phyloP scores from a whole-genome alignment of 306 rosid genomes.

The Boehmeria nivea region DNA sequence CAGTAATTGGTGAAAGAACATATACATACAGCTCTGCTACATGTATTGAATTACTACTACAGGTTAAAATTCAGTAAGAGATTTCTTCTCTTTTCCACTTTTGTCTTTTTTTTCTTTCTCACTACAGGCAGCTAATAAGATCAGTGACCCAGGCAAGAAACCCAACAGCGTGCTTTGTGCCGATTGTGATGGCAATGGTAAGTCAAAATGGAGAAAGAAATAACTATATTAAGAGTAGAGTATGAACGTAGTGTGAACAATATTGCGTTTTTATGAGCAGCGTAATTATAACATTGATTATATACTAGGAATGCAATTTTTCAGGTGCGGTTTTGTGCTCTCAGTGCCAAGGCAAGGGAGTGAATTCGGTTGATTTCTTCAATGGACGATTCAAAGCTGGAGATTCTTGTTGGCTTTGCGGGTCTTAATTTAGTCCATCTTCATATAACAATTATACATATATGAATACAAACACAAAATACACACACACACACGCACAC shows the following conservation, averaged over 20 bases:
- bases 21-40: no score
- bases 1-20: no score
- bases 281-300: background rate
- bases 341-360: slow-evolving; percentile 81
- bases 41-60: no score
- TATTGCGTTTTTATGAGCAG: no score
- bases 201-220: background rate
- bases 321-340: slow-evolving; percentile 62
- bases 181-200: slow-evolving; percentile 86
- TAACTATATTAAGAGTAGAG: background rate
- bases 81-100: background rate
- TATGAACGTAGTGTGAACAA: background rate
- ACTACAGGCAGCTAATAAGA: slow-evolving; percentile 33
- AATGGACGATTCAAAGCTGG: slow-evolving; percentile 82
- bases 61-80: no score
- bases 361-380: slow-evolving; percentile 74
- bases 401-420: slow-evolving; percentile 89
- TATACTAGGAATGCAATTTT: background rate
- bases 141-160: slow-evolving; percentile 38
- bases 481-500: no score
- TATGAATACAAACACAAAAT: no score
- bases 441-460: background rate
- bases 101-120: background rate
- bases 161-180: slow-evolving; percentile 67
- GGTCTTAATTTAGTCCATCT: slow-evolving; percentile 34